Base-by-base conservation (phyloP, 352 stramenopile genomes). In the Globisporangium mamillatum region DNA sequence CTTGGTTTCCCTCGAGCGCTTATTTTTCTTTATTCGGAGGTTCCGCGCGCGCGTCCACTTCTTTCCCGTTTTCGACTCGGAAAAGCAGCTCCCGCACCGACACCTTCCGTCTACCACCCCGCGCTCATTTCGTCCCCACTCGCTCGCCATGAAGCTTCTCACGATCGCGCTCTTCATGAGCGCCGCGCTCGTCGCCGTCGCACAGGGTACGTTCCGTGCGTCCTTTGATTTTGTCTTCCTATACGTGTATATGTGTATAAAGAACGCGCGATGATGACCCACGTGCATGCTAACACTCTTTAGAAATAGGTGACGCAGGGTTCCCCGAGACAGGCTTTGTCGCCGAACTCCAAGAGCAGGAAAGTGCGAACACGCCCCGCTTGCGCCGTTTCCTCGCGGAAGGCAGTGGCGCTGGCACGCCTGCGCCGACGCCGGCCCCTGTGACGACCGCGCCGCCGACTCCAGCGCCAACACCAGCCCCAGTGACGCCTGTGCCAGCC, bases 11-110 rank as follows among this genome's bases (percentile, higher is more conserved):
- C 29, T 60, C 46, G 16, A 7, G 16, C 12, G 7, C 18, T 55
- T 53, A 55, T 56, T 66, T 74, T 71, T 70, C 78, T 80, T 76
- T 73, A 81, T 81, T 81, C 75, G 75, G 75, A 81, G 75, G 75
- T 77, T 77, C 70, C 64, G 64, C 69, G 73, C 69, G 73, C 69
- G 73, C 62, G 25, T 56, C 66, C 64, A 69, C 44, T 57, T 69
- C 64, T 34, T 75, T 41, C 22, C 4, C 12, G 41, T 25, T 0
- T 9, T 44, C 36, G 36, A 44, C 38, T 46, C 38, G 20, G 44
- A 24, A 55, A 46, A 72, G 58, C 44, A 60, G 56, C 62, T 67
- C 34, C 52, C 14, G 27, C 25, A 14, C 22, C 20, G 32, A 48
- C 32, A 62, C 44, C 46, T 56, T 59, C 46, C 60, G 60, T 58